A percentile compares a stretch with the other conserved stretches of the same genome.
These are phyloP conservation scores for Besnoitia besnoiti DNA, from an alignment of 169 alveolate genomes.

Conservation along the genomic window DNA sequence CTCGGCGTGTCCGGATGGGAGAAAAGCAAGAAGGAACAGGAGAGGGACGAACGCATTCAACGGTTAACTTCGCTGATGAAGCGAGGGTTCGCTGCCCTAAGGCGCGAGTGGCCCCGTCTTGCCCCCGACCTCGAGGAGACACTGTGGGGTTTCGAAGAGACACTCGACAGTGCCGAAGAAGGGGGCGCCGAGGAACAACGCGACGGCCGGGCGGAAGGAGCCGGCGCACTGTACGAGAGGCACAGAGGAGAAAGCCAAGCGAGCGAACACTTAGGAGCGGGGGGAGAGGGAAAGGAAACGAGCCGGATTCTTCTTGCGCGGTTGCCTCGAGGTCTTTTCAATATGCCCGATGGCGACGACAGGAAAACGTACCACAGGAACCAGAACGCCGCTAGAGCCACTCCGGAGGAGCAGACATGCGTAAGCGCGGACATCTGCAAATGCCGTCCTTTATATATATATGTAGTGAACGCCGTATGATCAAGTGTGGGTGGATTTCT, in stretches of 20 bases:
- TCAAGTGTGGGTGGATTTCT: no score
- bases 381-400: neutral
- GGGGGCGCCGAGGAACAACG: neutral
- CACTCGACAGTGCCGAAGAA: neutral
- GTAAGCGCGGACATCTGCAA: neutral
- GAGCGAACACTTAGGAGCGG: no score
- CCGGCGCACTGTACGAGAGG: no score
- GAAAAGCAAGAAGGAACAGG: neutral
- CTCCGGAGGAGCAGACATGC: neutral
- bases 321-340: neutral
- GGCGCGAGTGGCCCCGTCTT: neutral
- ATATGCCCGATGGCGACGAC: neutral
- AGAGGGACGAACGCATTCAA: neutral
- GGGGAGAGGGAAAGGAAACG: neutral
- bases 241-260: no score
- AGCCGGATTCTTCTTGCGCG: neutral
- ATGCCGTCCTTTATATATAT: neutral
- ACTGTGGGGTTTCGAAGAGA: neutral
- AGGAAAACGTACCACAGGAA: neutral
- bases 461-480: no score
- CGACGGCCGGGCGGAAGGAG: neutral
- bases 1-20: neutral
- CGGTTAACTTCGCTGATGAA: neutral
- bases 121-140: neutral
- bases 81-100: neutral